phyloP scores from a whole-genome alignment of 1,284 basidiomycete species.

The Irpex sp. region DNA sequence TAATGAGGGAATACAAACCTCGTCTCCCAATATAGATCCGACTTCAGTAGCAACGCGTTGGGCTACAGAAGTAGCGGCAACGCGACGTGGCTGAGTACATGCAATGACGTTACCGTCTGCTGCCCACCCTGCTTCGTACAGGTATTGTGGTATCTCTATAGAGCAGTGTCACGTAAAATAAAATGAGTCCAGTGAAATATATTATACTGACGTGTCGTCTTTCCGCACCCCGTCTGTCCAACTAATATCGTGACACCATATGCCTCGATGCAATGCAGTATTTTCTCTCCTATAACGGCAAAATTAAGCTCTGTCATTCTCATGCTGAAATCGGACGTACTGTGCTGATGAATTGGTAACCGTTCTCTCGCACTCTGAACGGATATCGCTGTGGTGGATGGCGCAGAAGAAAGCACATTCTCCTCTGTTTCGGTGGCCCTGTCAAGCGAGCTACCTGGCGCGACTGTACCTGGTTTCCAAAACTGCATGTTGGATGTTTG shows the following conservation, averaged over 20 bases:
- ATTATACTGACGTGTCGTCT: constrained; percentile 82
- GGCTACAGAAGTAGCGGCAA: constrained; percentile 95
- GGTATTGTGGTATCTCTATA: constrained; percentile 90
- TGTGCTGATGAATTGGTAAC: constrained; percentile 87
- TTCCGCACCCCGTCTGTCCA: constrained; percentile 96
- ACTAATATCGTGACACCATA: constrained; percentile 86
- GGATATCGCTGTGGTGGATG: constrained; percentile 51
- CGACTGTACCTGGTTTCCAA: constrained; percentile 82
- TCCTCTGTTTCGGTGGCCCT: constrained; percentile 76
- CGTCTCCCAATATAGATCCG: constrained; percentile 84
- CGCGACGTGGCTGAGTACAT: constrained; percentile 93
- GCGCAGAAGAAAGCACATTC: constrained; percentile 62
- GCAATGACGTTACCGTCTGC: constrained; percentile 74
- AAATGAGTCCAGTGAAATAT: background rate
- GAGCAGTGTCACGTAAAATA: background rate
- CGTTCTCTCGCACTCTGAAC: constrained; percentile 75
- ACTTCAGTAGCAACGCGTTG: constrained; percentile 87
- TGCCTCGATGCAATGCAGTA: constrained; percentile 83
- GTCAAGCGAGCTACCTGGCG: constrained; percentile 87
- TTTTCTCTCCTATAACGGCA: constrained; percentile 53
- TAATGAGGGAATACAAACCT: constrained; percentile 45
- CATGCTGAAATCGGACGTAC: constrained; percentile 37
- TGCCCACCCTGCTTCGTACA: constrained; percentile 90
- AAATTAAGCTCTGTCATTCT: background rate
- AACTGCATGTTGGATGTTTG: constrained; percentile 42